Evolutionary conservation across 2,329 filamentous ascomycete genomes (phyloP), one percentile per base, ranked within the genome.

Genomic region (Xylariaceae sp.): DNA sequence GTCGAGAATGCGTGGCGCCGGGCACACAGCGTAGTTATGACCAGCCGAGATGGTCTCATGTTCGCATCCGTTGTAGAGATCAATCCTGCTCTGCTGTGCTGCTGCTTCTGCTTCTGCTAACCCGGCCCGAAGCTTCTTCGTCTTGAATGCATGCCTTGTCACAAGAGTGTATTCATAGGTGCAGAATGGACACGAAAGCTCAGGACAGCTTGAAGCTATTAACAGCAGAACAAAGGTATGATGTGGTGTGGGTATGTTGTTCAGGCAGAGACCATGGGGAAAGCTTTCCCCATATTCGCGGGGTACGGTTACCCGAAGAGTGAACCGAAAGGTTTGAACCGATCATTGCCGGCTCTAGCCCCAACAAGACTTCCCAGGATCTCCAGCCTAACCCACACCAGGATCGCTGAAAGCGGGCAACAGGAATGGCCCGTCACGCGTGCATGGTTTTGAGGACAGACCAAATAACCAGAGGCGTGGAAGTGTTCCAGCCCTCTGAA

Each of bases 1-100:
- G 63, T 65, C 14, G 73, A 69, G 53, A 79, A 78, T n/a, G 60
- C 60, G 37, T 74, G 66, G 43, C 62, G 62, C 47, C 67, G 67
- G 41, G 57, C 53, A 27, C 59, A 46, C 26, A 59, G 47, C 14
- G 57, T 41, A 40, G 47, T 54, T 43, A 57, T 71, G 4, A 68
- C 71, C 13, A 63, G 60, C 3, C 51, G 56, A n/a, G 62, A 47
- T 2, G 54, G 55, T 43, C 78, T 67, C 46, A 82, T 67, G 6
- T 61, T 60, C 26, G 42, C 34, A 18, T 14, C 57, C 23, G 78
- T 34, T 28, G 13, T 24, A 11, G 11, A 6, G 21, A 6, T 11
- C 6, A 32, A 30, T 23, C 33, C 21, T 27, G 27, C 24, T 16
- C 21, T 43, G 36, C 24, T 34, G 21, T 41, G 31, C 24, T 34